These are phyloP conservation scores for Benincasa hispida DNA, from an alignment of 306 rosid species.

Conservation along the genomic window DNA sequence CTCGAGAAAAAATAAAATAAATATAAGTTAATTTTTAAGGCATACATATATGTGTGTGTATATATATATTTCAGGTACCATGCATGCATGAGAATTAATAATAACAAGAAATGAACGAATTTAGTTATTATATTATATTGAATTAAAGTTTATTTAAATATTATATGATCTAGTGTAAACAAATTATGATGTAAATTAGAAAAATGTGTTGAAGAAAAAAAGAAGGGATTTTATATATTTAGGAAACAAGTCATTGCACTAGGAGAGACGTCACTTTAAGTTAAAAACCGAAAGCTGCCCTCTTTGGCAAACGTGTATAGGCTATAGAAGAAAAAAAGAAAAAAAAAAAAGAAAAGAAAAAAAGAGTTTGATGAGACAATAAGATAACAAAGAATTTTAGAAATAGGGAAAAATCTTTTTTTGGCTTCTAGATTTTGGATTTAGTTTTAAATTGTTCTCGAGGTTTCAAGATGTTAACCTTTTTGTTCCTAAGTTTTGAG, in stretches of 20 bases:
- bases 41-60: neutral
- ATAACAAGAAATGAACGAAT: neutral
- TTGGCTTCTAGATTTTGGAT: too few species aligned
- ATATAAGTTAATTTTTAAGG: neutral
- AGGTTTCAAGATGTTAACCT: too few species aligned
- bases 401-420: too few species aligned
- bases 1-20: neutral
- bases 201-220: too few species aligned
- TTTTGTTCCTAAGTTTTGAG: too few species aligned
- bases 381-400: neutral
- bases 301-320: neutral
- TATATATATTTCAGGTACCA: neutral
- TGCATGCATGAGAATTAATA: neutral
- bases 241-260: slow-evolving; percentile 16
- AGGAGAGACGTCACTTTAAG: slow-evolving; percentile 57
- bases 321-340: neutral
- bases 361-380: neutral
- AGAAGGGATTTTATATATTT: neutral
- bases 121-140: too few species aligned
- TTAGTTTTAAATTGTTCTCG: too few species aligned
- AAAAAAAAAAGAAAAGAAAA: neutral
- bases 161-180: too few species aligned
- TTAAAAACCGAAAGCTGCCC: slow-evolving; percentile 39
- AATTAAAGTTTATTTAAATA: neutral
- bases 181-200: too few species aligned